Percentiles rank a stretch among this genome's conserved stretches.
These are phyloP conservation scores for Aspergillus spinulosporus DNA, from an alignment of 2,329 filamentous ascomycete genomes.

Conservation along the genomic window DNA sequence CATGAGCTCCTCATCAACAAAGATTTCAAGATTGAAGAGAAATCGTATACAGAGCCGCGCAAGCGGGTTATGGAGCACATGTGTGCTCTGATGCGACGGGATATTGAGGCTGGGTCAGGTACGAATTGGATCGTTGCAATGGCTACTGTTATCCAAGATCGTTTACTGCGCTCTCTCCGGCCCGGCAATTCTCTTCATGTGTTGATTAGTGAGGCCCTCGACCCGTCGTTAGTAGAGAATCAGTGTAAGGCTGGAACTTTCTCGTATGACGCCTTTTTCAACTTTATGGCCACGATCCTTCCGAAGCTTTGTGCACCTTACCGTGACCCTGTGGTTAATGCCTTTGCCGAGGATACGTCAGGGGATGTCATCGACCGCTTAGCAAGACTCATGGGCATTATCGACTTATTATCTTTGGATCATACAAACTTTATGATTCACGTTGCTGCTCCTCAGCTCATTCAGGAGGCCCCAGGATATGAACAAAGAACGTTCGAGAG, in stretches of 20 bases:
- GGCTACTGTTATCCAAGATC: slow-evolving; percentile 64
- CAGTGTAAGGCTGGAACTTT: slow-evolving; percentile 62
- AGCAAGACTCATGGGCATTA: slow-evolving; percentile 62
- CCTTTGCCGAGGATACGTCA: slow-evolving; percentile 52
- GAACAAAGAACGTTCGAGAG: slow-evolving; percentile 60
- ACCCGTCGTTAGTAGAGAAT: slow-evolving; percentile 57
- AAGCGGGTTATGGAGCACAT: slow-evolving; percentile 60
- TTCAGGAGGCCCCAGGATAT: slow-evolving; percentile 62
- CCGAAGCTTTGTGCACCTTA: slow-evolving; percentile 67
- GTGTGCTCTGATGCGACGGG: slow-evolving; percentile 59
- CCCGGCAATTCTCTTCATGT: slow-evolving; percentile 62
- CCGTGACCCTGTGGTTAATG: slow-evolving; percentile 60
- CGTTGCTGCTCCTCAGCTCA: slow-evolving; percentile 59
- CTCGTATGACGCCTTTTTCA: slow-evolving; percentile 64
- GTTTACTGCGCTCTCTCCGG: slow-evolving; percentile 59
- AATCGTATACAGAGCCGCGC: slow-evolving; percentile 51
- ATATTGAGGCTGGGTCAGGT: slow-evolving; percentile 57
- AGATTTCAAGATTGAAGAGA: slow-evolving; percentile 60
- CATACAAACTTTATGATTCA: slow-evolving; percentile 67
- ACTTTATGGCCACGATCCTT: slow-evolving; percentile 62
- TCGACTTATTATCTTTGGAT: slow-evolving; percentile 63
- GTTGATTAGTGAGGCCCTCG: slow-evolving; percentile 61
- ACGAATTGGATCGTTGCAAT: slow-evolving; percentile 65
- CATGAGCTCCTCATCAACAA: slow-evolving; percentile 66
- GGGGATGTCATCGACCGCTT: slow-evolving; percentile 63